These are phyloP conservation scores for Diphasiastrum complanatum DNA, from an alignment of 83 land plant genomes.

Conservation along the genomic window DNA sequence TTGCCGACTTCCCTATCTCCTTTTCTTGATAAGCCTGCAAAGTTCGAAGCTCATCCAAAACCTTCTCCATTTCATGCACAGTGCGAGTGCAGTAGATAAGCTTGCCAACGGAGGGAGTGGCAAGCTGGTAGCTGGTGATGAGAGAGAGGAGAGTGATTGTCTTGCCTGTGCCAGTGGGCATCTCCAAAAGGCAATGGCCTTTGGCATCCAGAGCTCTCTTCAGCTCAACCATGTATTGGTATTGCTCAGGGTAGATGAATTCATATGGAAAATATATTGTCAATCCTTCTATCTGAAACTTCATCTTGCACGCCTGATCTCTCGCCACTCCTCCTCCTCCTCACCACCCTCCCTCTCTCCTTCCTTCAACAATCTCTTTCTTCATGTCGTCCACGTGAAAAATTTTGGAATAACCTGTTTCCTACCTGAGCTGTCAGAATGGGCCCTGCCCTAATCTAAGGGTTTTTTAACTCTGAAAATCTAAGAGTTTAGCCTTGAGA, in stretches of 20 bases:
- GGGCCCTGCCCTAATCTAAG: too few relatives aligned
- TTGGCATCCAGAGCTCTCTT: constrained; percentile 86
- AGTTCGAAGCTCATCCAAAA: constrained; percentile 74
- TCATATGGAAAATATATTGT: constrained; percentile 96
- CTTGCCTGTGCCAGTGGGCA: constrained; percentile 99
- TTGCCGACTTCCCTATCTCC: constrained; percentile 38
- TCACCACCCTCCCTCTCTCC: too few relatives aligned
- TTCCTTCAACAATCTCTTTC: too few relatives aligned
- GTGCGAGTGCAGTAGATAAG: constrained; percentile 98
- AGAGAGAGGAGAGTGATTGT: constrained; percentile 94
- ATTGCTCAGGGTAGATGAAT: constrained; percentile 95
- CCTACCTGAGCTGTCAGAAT: too few relatives aligned
- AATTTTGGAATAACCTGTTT: too few relatives aligned
- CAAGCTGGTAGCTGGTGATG: constrained; percentile 75
- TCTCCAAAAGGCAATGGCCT: constrained; percentile 91
- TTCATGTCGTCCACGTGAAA: too few relatives aligned
- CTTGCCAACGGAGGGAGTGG: constrained; percentile 52
- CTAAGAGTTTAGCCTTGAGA: too few relatives aligned
- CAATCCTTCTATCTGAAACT: constrained; percentile 84
- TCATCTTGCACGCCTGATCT: constrained; percentile 64
- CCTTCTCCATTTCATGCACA: constrained; percentile 99
- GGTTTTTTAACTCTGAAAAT: too few relatives aligned
- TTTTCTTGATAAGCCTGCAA: constrained; percentile 56
- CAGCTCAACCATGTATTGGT: constrained; percentile 87
- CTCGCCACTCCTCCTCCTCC: too few relatives aligned